These are phyloP conservation scores for Scedosporium minutisporum DNA, from an alignment of 2,329 filamentous ascomycete genomes.

Conservation along the genomic window DNA sequence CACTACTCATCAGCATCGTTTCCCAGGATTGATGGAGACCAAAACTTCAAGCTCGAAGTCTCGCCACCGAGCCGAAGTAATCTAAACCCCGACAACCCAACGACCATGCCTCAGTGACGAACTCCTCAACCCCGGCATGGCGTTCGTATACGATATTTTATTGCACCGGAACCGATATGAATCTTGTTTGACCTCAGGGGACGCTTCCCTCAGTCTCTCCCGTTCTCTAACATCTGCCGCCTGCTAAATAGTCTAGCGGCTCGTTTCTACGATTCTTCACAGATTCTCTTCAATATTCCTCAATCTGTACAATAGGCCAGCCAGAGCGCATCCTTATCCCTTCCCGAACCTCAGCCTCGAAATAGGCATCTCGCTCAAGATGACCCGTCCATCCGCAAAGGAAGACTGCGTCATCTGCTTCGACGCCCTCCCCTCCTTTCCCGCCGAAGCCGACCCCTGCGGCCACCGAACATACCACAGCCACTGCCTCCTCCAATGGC, in stretches of 20 bases:
- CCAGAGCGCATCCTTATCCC: neutral
- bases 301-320: too few species aligned
- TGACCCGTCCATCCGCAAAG: slow-evolving; percentile 10
- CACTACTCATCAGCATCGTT: too few species aligned
- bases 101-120: too few species aligned
- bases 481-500: slow-evolving; percentile 73
- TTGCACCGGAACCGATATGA: too few species aligned
- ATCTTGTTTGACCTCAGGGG: too few species aligned
- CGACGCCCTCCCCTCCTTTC: slow-evolving; percentile 42
- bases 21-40: too few species aligned
- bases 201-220: neutral
- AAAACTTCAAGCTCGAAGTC: too few species aligned
- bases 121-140: too few species aligned
- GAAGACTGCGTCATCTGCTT: slow-evolving; percentile 79
- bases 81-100: too few species aligned
- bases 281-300: neutral
- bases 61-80: too few species aligned
- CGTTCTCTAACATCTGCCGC: neutral
- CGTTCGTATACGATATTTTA: too few species aligned
- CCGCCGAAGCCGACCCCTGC: slow-evolving; percentile 67
- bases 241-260: neutral
- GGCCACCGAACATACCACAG: slow-evolving; percentile 77
- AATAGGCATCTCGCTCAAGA: slow-evolving; percentile 8
- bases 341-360: neutral
- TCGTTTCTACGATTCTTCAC: neutral